A percentile compares a stretch with the other conserved stretches of the same genome.
These are phyloP conservation scores for Hippophae tibetana DNA, from an alignment of 306 rosid species.

Conservation along the genomic window DNA sequence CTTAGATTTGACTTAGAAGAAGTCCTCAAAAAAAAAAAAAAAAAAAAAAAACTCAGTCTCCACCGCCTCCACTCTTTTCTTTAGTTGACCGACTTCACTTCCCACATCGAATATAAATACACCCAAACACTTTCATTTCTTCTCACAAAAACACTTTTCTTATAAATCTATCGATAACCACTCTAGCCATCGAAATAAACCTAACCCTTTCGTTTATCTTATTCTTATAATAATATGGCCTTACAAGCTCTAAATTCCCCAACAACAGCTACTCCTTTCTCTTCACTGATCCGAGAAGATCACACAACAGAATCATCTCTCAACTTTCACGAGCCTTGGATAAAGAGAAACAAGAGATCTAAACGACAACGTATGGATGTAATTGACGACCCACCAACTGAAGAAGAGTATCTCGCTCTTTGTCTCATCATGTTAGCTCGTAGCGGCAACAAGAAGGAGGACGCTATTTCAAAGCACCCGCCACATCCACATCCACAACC, in stretches of 20 bases:
- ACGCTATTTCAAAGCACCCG: neutral
- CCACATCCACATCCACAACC: neutral
- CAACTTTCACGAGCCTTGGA: conserved; percentile 47
- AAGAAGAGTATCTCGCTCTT: conserved; percentile 89
- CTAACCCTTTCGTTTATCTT: neutral
- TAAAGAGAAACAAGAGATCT: conserved; percentile 57
- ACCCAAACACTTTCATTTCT: neutral
- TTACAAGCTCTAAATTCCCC: conserved; percentile 72
- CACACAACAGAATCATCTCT: conserved; percentile 1
- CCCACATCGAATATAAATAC: conserved; percentile 13
- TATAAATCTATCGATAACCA: neutral
- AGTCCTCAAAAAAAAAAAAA: conserved; percentile 23
- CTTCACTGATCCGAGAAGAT: conserved; percentile 7
- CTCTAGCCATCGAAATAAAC: neutral
- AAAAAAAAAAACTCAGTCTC: conserved; percentile 13
- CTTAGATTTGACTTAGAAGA: conserved; percentile 53
- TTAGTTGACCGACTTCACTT: conserved; percentile 81
- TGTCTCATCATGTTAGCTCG: conserved; percentile 95
- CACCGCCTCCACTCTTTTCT: conserved; percentile 13
- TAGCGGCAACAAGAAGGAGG: conserved; percentile 21
- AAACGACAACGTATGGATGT: conserved; percentile 41
- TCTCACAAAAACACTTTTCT: neutral
- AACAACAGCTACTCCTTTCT: conserved; percentile 24
- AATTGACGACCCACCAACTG: conserved; percentile 30
- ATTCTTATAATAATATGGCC: conserved; percentile 35